These are phyloP conservation scores for Fusarium bulbicola DNA, from an alignment of 2,329 filamentous ascomycete genomes.

Conservation along the genomic window DNA sequence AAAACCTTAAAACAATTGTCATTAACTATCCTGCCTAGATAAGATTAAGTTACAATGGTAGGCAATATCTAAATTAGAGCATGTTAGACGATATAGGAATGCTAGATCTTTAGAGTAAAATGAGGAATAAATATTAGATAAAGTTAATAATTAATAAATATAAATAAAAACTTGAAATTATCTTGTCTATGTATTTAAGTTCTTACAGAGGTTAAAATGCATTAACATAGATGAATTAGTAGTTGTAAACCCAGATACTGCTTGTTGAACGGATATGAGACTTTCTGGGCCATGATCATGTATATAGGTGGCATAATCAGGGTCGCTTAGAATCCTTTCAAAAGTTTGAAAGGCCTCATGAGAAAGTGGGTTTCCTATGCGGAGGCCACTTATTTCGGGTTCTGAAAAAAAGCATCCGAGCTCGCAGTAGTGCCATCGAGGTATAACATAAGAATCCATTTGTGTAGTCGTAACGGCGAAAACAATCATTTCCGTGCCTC, in stretches of 20 bases:
- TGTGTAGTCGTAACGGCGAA: not conserved
- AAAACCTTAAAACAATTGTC: too few relatives aligned
- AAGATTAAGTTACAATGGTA: too few relatives aligned
- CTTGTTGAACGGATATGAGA: not conserved
- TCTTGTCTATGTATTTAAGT: not conserved
- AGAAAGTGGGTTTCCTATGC: not conserved
- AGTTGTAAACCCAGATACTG: not conserved
- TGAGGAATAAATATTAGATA: too few relatives aligned
- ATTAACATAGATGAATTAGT: not conserved
- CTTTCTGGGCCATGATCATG: not conserved
- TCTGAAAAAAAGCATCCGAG: not conserved
- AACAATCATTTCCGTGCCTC: not conserved
- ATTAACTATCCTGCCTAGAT: too few relatives aligned
- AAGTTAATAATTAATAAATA: not conserved
- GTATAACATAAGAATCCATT: not conserved
- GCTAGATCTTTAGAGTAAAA: too few relatives aligned
- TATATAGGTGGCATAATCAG: not conserved
- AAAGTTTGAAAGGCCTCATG: not conserved
- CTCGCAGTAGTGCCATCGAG: not conserved
- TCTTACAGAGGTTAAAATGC: not conserved
- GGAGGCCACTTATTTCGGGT: not conserved
- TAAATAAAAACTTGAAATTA: not conserved
- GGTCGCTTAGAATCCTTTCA: not conserved
- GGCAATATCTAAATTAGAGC: too few relatives aligned
- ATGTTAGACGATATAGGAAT: too few relatives aligned